Evolutionary conservation across 768 basidiomycete genomes (phyloP), one percentile per base, ranked within the genome.

Genomic region (Aureoboletus auriporus): DNA sequence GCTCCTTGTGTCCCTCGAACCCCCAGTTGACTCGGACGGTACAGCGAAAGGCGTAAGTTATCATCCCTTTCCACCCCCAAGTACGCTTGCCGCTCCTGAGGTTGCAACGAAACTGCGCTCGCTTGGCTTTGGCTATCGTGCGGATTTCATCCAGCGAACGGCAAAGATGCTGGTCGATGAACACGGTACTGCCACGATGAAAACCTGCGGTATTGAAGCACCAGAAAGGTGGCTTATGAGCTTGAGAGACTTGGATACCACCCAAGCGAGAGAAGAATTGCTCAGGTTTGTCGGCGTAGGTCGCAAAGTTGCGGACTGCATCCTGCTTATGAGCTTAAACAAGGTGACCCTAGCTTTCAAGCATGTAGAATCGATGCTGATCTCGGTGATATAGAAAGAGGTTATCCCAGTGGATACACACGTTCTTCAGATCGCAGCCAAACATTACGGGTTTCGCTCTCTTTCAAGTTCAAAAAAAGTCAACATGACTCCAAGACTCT

Each of bases 381-480:
- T 35, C 30, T 33, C 26, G 3, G 13, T 39, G 34, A 12, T 30
- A n/a, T 40, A 95, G 91, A 76, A 71, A 58, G 86, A 91, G 54
- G 84, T 93, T 13, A 79, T 98, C 8, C 96, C 96, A 4, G 89
- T 99, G 44, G 96, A 99, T 62, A 96, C 94, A 0, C 96, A 99
- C 63, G 89, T 99, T 27, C 75, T 87, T 54, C 92, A 95, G 61
- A 93, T 97, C 45, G 89, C 90, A 8, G 69, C 76, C 20, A 91
- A 87, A 61, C 73, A 89, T 58, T 90, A 92, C 57, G 84, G 84
- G 1, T 59, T 90, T 10, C 80, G 78, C 55, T 71, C 75, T 6
- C 58, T 70, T 0, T 60, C 63, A 28, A 43, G 47, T 7, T 56
- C 57, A 2, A 71, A 70, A 39, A 86, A 86, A 60, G 61, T 73